phyloP scores from a whole-genome alignment of 2,329 filamentous ascomycete genomes.

The Calcarisporium arbuscula region DNA sequence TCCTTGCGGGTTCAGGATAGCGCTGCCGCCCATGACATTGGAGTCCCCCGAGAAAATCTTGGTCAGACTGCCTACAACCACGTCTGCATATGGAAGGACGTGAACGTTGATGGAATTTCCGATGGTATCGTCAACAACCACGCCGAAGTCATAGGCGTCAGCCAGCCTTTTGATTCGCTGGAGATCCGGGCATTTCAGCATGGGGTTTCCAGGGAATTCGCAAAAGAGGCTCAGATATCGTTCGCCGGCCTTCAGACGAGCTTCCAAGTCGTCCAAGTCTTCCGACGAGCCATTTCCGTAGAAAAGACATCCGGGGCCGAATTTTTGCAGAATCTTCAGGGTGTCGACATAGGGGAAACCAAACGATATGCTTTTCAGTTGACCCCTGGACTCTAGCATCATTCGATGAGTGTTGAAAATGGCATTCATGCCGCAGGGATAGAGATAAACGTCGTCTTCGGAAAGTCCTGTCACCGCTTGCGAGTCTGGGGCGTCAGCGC shows the following conservation, averaged over 20 bases:
- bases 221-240: too few species aligned
- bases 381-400: constrained; percentile 58
- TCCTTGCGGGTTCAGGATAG: constrained; percentile 59
- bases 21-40: constrained; percentile 40
- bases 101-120: constrained; percentile 36
- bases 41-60: constrained; percentile 46
- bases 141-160: constrained; percentile 28
- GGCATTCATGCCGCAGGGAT: constrained; percentile 87
- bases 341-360: constrained; percentile 99
- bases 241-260: too few species aligned
- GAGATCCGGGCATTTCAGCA: constrained; percentile 15
- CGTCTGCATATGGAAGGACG: constrained; percentile 34
- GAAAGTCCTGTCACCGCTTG: constrained; percentile 41
- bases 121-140: constrained; percentile 35
- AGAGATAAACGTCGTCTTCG: constrained; percentile 84
- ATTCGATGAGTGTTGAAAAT: constrained; percentile 84
- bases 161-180: constrained; percentile 13
- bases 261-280: too few species aligned
- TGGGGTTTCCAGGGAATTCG: constrained; percentile 27
- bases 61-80: constrained; percentile 40
- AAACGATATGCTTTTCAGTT: constrained; percentile 75
- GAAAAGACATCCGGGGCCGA: too few species aligned
- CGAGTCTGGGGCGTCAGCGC: constrained; percentile 15
- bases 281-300: too few species aligned
- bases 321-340: constrained; percentile 81